Conservation (phyloP, 2,329 filamentous ascomycete genomes). For the Stromatinia cepivora region DNA sequence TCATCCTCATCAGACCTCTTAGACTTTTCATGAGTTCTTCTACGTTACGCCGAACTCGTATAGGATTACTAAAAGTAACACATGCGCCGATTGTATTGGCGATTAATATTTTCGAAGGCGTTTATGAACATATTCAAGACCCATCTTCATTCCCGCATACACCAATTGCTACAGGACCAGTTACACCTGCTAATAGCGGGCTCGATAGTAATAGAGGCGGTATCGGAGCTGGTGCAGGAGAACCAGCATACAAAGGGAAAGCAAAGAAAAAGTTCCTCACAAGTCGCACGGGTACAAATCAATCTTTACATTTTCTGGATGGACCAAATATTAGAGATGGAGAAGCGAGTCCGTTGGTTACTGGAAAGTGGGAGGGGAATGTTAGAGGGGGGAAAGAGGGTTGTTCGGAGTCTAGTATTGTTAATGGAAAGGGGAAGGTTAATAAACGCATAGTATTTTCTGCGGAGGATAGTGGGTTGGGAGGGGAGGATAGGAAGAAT, state of each 20-base stretch:
- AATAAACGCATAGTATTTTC: conserved; percentile 25
- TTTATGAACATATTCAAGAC: conserved; percentile 32
- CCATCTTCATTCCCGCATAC: conserved; percentile 28
- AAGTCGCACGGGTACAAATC: conserved; percentile 28
- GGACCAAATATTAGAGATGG: conserved; percentile 22
- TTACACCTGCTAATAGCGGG: conserved; percentile 21
- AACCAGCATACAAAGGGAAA: conserved; percentile 18
- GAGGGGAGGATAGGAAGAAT: neutral
- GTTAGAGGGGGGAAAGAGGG: neutral
- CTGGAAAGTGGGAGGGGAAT: neutral
- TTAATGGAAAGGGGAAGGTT: conserved; percentile 28
- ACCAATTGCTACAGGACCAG: conserved; percentile 11
- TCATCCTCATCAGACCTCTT: conserved; percentile 70
- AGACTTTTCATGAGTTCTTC: conserved; percentile 66
- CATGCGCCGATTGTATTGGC: conserved; percentile 68
- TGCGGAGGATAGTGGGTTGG: conserved; percentile 21
- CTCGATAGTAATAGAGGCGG: neutral
- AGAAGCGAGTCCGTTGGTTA: conserved; percentile 22
- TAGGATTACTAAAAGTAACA: conserved; percentile 61
- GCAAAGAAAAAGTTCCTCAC: conserved; percentile 27
- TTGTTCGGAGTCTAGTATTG: conserved; percentile 21
- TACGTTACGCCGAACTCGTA: conserved; percentile 61
- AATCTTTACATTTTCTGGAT: conserved; percentile 29
- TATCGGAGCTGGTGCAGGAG: neutral
- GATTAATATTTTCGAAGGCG: conserved; percentile 58